Evolutionary conservation across 768 basidiomycete genomes (phyloP).

Genomic region (Termitomyces sp.): DNA sequence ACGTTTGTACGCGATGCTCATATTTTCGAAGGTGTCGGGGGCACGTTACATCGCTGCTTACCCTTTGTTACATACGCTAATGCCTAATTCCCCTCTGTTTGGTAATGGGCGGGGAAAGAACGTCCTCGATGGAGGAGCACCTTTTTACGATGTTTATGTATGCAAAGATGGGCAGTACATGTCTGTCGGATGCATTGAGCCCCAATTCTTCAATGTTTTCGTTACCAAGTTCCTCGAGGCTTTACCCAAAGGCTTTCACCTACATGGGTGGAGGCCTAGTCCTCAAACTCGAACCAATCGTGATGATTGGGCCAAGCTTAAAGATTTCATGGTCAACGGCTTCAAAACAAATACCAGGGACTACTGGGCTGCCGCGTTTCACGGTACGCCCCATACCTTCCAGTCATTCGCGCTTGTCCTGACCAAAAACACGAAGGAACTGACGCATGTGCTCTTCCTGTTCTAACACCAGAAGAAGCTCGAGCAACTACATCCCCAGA

Average conservation of each 20-base stretch:
- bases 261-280: constrained; percentile 53
- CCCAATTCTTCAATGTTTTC: constrained; percentile 64
- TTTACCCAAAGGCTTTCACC: constrained; percentile 38
- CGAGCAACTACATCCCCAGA: constrained; percentile 32
- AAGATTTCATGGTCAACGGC: constrained; percentile 54
- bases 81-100: constrained; percentile 30
- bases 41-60: constrained; percentile 73
- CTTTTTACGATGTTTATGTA: constrained; percentile 71
- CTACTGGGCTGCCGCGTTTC: constrained; percentile 65
- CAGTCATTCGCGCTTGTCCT: neutral
- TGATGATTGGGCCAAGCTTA: constrained; percentile 52
- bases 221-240: constrained; percentile 47
- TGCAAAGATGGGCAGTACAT: constrained; percentile 74
- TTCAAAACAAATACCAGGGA: constrained; percentile 58
- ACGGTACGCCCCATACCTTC: constrained; percentile 39
- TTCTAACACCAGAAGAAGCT: constrained; percentile 61
- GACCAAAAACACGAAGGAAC: constrained; percentile 35
- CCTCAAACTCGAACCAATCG: constrained; percentile 36
- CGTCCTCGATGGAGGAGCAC: constrained; percentile 69
- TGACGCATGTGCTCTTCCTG: constrained; percentile 69
- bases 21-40: constrained; percentile 58
- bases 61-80: constrained; percentile 47
- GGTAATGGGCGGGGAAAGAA: constrained; percentile 47
- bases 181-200: constrained; percentile 72
- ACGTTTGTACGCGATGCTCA: neutral